These are phyloP conservation scores for Lasiodiplodia hormozganensis DNA, from an alignment of 2,329 filamentous ascomycete genomes.

Conservation along the genomic window DNA sequence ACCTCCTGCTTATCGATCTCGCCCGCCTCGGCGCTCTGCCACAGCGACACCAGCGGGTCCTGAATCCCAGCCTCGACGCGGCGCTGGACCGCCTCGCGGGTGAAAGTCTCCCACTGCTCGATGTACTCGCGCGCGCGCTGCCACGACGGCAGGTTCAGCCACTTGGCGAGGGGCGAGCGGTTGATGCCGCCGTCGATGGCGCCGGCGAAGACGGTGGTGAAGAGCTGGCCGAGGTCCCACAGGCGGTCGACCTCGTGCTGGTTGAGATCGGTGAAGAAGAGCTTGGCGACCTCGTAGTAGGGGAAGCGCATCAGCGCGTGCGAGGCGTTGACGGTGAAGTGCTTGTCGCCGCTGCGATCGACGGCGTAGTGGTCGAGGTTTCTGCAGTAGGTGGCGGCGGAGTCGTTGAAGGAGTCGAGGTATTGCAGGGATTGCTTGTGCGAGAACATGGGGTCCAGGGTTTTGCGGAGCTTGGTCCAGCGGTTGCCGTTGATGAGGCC, in stretches of 20 bases:
- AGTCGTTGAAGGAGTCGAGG: slow-evolving; percentile 7
- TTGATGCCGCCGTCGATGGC: slow-evolving; percentile 15
- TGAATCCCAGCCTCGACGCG: not conserved
- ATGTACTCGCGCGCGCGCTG: not conserved
- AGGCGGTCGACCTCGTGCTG: slow-evolving; percentile 17
- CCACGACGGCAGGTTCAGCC: not conserved
- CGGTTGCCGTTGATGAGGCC: slow-evolving; percentile 25
- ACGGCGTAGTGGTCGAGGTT: not conserved
- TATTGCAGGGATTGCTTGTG: slow-evolving; percentile 11
- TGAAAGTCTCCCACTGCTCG: slow-evolving; percentile 26
- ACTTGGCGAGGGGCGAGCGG: slow-evolving; percentile 14
- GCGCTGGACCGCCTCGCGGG: not conserved
- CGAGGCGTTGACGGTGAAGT: slow-evolving; percentile 21
- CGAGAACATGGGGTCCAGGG: slow-evolving; percentile 21
- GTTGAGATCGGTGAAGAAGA: slow-evolving; percentile 21
- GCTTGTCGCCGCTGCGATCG: not conserved
- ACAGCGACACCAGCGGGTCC: not conserved
- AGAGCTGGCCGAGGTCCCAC: slow-evolving; percentile 28
- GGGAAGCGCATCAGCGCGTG: slow-evolving; percentile 27
- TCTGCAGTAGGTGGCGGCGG: not conserved
- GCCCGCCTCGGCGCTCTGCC: not conserved
- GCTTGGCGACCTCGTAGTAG: slow-evolving; percentile 20
- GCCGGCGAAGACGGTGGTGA: not conserved
- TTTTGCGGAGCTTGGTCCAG: slow-evolving; percentile 20
- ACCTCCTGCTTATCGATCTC: not conserved